These are phyloP conservation scores for Botrytis sinoallii DNA, from an alignment of 2,329 filamentous ascomycete species.

Conservation along the genomic window DNA sequence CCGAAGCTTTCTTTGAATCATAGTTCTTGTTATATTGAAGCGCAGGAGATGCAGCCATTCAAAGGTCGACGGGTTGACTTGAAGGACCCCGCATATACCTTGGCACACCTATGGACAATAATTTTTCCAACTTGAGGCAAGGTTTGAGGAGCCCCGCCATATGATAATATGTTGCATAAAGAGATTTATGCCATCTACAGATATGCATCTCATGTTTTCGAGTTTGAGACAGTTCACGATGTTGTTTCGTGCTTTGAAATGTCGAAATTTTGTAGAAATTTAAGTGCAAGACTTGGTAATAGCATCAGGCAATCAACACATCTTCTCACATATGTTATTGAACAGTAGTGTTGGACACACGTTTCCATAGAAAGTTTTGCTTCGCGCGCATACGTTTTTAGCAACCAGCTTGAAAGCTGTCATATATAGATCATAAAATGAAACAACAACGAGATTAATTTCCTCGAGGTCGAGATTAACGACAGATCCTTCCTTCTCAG, in stretches of 20 bases:
- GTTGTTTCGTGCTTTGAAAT: neutral
- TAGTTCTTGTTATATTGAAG: neutral
- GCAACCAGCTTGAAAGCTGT: neutral
- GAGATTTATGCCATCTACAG: neutral
- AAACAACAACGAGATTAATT: constrained; percentile 39
- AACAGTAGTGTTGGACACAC: neutral
- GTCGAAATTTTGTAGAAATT: too few species aligned
- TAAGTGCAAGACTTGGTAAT: neutral
- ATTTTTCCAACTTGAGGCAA: constrained; percentile 1
- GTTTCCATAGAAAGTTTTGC: too few species aligned
- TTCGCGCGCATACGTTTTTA: neutral
- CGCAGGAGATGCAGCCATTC: constrained; percentile 6
- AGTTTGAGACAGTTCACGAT: neutral
- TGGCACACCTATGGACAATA: neutral
- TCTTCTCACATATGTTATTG: neutral
- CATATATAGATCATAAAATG: constrained; percentile 42
- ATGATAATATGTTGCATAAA: neutral
- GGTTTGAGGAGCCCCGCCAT: neutral
- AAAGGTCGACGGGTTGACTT: neutral
- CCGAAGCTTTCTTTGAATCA: constrained; percentile 1
- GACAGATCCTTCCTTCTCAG: constrained; percentile 41
- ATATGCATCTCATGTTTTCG: neutral
- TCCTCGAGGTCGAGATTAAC: constrained; percentile 42
- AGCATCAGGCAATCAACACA: neutral
- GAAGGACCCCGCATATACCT: constrained; percentile 11